A percentile compares a stretch with the other conserved stretches of the same genome.
phyloP scores from a whole-genome alignment of 2,329 filamentous ascomycete species.

The Ploettnerulaceae sp. region DNA sequence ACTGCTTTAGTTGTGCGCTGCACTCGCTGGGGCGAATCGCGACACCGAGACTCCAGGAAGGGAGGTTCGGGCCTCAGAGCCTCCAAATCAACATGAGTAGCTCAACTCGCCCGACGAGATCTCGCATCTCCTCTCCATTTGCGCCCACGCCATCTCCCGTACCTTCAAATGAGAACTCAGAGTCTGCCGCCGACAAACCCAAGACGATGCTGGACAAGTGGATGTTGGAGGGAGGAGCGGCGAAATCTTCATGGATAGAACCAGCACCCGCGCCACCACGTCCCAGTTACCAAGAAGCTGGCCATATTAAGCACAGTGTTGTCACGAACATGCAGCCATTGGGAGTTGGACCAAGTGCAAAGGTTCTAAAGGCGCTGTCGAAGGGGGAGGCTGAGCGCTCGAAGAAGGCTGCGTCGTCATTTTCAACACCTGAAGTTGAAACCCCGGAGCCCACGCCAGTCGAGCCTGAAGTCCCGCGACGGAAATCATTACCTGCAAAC shows the following conservation, averaged over 20 bases:
- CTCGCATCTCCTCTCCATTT: constrained; percentile 30
- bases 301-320: constrained; percentile 68
- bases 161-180: constrained; percentile 5
- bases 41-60: constrained; percentile 17
- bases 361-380: constrained; percentile 36
- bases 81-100: constrained; percentile 16
- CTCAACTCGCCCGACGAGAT: constrained; percentile 27
- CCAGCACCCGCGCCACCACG: constrained; percentile 47
- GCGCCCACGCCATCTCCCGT: neutral
- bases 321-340: constrained; percentile 80
- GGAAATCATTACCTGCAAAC: neutral
- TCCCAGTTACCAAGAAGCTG: constrained; percentile 71
- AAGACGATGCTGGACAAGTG: constrained; percentile 33
- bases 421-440: constrained; percentile 23
- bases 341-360: constrained; percentile 62
- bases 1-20: constrained; percentile 20
- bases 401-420: constrained; percentile 24
- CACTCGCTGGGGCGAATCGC: constrained; percentile 21
- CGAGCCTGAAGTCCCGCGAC: neutral
- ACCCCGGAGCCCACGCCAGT: constrained; percentile 25
- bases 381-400: constrained; percentile 14
- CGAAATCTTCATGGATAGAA: constrained; percentile 46
- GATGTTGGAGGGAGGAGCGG: neutral
- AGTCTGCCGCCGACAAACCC: constrained; percentile 16
- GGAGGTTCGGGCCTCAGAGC: constrained; percentile 14